A percentile compares a stretch with the other conserved stretches of the same genome.
phyloP scores from a whole-genome alignment of 257 asterid genomes.

The Capsicum rhomboideum region DNA sequence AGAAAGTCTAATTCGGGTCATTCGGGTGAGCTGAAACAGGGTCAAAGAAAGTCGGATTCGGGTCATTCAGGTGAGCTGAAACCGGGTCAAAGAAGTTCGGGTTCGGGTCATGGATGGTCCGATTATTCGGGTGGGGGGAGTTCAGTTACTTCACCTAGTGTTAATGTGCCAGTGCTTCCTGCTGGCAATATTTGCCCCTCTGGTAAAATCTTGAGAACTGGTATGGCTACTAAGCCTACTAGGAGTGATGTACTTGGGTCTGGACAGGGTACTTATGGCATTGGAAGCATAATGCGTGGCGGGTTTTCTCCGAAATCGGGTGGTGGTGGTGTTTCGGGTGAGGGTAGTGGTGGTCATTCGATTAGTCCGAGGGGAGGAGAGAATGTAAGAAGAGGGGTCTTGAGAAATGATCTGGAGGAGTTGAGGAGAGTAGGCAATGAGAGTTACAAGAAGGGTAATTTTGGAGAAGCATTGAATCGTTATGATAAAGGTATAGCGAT shows the following conservation, averaged over 20 bases:
- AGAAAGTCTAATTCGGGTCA: conserved; percentile 22
- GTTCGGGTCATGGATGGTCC: too few species aligned
- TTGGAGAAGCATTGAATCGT: conserved; percentile 44
- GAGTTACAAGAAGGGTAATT: conserved; percentile 49
- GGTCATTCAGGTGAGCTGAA: too few species aligned
- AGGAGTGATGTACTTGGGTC: conserved; percentile 38
- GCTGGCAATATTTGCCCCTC: conserved; percentile 68
- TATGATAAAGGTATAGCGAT: conserved; percentile 61
- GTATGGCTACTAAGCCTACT: conserved; percentile 36
- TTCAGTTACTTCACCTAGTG: conserved; percentile 36
- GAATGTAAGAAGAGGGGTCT: background rate
- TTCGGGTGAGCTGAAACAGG: too few species aligned
- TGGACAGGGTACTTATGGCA: conserved; percentile 35
- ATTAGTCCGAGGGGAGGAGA: background rate
- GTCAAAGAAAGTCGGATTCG: too few species aligned
- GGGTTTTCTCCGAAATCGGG: conserved; percentile 22
- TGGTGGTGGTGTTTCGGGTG: background rate
- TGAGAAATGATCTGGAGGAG: conserved; percentile 51
- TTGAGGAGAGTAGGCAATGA: conserved; percentile 57
- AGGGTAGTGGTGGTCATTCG: too few species aligned
- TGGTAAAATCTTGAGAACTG: conserved; percentile 44
- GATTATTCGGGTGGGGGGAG: conserved; percentile 17
- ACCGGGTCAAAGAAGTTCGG: too few species aligned
- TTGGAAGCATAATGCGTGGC: conserved; percentile 64
- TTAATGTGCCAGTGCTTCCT: conserved; percentile 31